Evolutionary conservation across 768 basidiomycete genomes (phyloP), one percentile per base, ranked within the genome.

Genomic region (Russula lepida): DNA sequence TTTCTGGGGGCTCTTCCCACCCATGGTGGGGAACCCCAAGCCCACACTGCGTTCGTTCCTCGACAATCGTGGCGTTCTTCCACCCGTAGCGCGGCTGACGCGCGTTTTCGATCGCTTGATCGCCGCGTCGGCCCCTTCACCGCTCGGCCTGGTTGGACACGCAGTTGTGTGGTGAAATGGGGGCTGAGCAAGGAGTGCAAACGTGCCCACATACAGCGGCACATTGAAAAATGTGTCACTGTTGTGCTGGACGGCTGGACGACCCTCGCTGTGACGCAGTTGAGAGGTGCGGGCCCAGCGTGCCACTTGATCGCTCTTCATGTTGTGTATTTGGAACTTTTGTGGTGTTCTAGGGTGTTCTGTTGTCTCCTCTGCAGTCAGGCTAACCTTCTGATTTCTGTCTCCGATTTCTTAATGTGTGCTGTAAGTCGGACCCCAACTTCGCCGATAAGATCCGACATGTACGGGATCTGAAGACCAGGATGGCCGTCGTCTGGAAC

Each of bases 1-100:
- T 92, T 92, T 92, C 91, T 92, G 86, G 89, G 90, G 91, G 91
- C 89, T 92, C 90, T 92, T 89, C 89, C 89, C 89, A 80, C 78
- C 81, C 79, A 50, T 78, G 77, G 83, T 83, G 88, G 88, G 80
- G 91, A 92, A 92, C 90, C 89, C 89, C 89, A 87, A 92, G 82
- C 91, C 89, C 88, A 82, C 80, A 78, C 84, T 83, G 79, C 84
- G 88, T 78, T 77, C 72, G 82, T 78, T 78, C 80, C 82, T 85
- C 81, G 84, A 84, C 70, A 80, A 81, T 83, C 85, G 82, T 83
- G 88, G 83, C 84, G 86, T 86, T 84, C 88, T 84, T 81, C 86
- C 81, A 82, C 79, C 86, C 80, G 81, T 75, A 78, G 81, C 80
- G 81, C 78, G 84, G 84, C 77, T 74, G 76, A 72, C 82, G 86